Evolutionary conservation across 768 basidiomycete species (phyloP).

Genomic region (Xanthoconium purpureum): DNA sequence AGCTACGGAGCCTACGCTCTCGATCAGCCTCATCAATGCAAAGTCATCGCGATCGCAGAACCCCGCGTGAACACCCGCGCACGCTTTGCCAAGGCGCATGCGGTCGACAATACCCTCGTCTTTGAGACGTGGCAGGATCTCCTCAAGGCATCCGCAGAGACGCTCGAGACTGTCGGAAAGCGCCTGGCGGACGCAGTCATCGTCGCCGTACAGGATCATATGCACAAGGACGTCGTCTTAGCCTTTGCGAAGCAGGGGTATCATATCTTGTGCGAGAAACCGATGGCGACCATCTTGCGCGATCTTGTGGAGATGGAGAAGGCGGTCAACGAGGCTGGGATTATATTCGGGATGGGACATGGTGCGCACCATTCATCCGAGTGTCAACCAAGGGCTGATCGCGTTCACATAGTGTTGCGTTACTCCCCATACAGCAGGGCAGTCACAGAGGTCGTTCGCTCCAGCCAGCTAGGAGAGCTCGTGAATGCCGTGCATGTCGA

Average conservation of each 20-base stretch:
- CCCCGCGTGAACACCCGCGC: conserved; percentile 66
- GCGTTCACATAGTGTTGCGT: conserved; percentile 57
- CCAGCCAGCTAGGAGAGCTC: conserved; percentile 69
- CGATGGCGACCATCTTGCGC: conserved; percentile 74
- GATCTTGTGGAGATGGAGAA: conserved; percentile 76
- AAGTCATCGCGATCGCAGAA: conserved; percentile 82
- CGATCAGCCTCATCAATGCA: conserved; percentile 57
- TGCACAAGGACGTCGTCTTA: conserved; percentile 71
- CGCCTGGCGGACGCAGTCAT: conserved; percentile 81
- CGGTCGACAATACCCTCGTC: conserved; percentile 63
- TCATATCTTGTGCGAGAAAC: conserved; percentile 90
- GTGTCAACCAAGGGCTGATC: background rate
- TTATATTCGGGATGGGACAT: conserved; percentile 86
- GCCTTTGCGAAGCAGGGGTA: conserved; percentile 82
- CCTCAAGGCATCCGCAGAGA: conserved; percentile 61
- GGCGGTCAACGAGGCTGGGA: conserved; percentile 62
- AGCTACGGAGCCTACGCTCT: conserved; percentile 64
- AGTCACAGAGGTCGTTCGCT: conserved; percentile 65
- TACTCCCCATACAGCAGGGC: conserved; percentile 83
- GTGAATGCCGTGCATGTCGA: conserved; percentile 84
- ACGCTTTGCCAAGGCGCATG: conserved; percentile 53
- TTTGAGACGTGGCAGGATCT: conserved; percentile 75
- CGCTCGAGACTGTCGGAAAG: conserved; percentile 58
- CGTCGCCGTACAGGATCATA: conserved; percentile 74
- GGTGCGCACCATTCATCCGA: conserved; percentile 41